phyloP scores from a whole-genome alignment of 177 flowering plant genomes.

The Vitis hybrid region DNA sequence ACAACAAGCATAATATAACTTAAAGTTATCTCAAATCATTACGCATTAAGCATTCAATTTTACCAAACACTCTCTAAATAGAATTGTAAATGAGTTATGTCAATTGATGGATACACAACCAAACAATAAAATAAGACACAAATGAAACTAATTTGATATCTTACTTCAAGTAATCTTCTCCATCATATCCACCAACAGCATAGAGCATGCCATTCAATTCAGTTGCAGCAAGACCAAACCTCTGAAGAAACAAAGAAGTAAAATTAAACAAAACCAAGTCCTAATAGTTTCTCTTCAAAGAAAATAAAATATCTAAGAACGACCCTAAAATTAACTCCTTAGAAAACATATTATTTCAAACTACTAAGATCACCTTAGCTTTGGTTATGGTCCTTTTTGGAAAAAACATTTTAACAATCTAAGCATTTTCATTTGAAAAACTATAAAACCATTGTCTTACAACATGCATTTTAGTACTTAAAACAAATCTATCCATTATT shows the following conservation, averaged over 20 bases:
- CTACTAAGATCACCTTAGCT: too few species aligned
- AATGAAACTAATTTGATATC: constrained; percentile 13
- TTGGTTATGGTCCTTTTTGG: too few species aligned
- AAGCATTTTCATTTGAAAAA: neutral
- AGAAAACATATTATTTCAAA: too few species aligned
- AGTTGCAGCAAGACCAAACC: constrained; percentile 65
- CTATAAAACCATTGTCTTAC: neutral
- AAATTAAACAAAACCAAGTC: neutral
- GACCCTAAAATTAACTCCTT: too few species aligned
- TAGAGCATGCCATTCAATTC: constrained; percentile 65
- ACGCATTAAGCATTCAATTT: too few species aligned
- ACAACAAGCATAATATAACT: too few species aligned
- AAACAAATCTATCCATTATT: neutral
- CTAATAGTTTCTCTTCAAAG: neutral
- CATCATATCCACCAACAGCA: constrained; percentile 80
- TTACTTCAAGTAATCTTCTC: constrained; percentile 61
- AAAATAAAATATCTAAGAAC: neutral
- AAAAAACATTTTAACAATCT: neutral
- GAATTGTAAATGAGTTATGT: too few species aligned
- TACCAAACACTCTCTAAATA: too few species aligned
- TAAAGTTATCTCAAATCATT: too few species aligned
- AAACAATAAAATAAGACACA: neutral
- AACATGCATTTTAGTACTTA: neutral
- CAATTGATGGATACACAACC: neutral
- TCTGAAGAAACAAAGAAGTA: constrained; percentile 33